Base-by-base conservation (phyloP, 78 protist genomes). In the Cyanophora paradoxa region DNA sequence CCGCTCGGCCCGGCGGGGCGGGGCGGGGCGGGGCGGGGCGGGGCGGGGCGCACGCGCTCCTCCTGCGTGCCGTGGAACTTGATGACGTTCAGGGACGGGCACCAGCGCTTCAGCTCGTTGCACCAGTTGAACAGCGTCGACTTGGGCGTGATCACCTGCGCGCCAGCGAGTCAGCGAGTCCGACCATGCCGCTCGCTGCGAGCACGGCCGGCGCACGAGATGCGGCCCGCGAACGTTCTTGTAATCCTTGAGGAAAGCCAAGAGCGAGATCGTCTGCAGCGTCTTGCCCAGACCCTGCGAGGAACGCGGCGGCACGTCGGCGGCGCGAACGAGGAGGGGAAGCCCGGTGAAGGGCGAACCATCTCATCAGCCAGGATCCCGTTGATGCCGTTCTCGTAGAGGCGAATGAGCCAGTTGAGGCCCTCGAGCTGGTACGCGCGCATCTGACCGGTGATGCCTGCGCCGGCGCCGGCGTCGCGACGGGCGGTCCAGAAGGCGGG, bases 101-200 rank as follows among this genome's bases (percentile, higher is more conserved):
- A 3, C 85, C 84, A 86, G 8, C 46, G 11, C 41, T 13, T n/a
- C 28, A 86, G 71, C 74, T 79, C 86, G 17, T 24, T 52, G 61
- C 30, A 26, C 90, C 90, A 86, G 61, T 94, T 94, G 37, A 75
- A 68, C 28, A 95, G 64, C 10, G 95, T 91, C 6, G 97, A 87
- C 66, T 89, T 87, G 31, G 99, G 99, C 24, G 86, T 95, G 41
- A 97, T 48, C 28, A 97, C n/a, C n/a, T n/a, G 88, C 83, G 13
- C 28, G 7, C n/a, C n/a, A n/a, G n/a, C n/a, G n/a, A n/a, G n/a
- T n/a, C n/a, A n/a, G n/a, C 46, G 46, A 41, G 46, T 8, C 46
- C 4, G 46, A 4, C 46, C 46, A 8, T 8, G 46, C 20, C 46
- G 46, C 22, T 8, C 0, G 46, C 7, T 41, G 46, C 22, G 46